Conservation (phyloP, 768 basidiomycete species). For the Mrakia gelida region DNA sequence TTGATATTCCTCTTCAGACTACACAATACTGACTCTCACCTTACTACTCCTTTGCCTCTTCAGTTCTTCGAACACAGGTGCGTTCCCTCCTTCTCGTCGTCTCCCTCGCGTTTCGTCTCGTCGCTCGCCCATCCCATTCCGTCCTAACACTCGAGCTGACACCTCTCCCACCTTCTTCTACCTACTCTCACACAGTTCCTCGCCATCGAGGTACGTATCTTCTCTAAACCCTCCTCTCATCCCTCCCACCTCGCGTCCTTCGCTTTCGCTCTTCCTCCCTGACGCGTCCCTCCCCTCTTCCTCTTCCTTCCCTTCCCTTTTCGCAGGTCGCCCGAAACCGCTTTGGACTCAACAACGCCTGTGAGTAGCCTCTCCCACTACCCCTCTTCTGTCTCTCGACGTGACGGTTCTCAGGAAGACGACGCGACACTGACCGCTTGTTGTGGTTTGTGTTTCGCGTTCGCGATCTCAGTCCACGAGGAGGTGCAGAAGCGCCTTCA, state of each 20-base stretch:
- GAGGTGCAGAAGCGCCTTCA: slow-evolving; percentile 11
- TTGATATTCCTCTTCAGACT: no score
- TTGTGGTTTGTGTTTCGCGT: no score
- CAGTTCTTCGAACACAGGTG: slow-evolving; percentile 40
- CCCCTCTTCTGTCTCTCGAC: neutral
- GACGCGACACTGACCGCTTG: no score
- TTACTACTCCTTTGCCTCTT: neutral
- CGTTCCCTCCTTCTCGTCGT: neutral
- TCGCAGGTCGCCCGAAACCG: slow-evolving; percentile 90
- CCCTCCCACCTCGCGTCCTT: no score
- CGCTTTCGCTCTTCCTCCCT: neutral
- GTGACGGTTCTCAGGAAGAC: neutral
- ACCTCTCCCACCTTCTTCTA: neutral
- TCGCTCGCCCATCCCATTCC: neutral
- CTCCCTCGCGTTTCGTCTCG: neutral
- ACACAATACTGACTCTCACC: neutral
- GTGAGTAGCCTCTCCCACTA: neutral
- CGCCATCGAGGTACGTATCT: slow-evolving; percentile 67
- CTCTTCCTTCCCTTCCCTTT: slow-evolving; percentile 18
- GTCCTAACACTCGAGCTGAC: neutral
- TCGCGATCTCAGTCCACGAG: slow-evolving; percentile 12
- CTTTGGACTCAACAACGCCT: slow-evolving; percentile 74
- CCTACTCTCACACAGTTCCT: slow-evolving; percentile 61
- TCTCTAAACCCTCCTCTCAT: no score
- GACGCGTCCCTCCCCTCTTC: no score